These are phyloP conservation scores for Tardiomyces digboiensis DNA, from an alignment of 1,139 yeast species.

Conservation along the genomic window DNA sequence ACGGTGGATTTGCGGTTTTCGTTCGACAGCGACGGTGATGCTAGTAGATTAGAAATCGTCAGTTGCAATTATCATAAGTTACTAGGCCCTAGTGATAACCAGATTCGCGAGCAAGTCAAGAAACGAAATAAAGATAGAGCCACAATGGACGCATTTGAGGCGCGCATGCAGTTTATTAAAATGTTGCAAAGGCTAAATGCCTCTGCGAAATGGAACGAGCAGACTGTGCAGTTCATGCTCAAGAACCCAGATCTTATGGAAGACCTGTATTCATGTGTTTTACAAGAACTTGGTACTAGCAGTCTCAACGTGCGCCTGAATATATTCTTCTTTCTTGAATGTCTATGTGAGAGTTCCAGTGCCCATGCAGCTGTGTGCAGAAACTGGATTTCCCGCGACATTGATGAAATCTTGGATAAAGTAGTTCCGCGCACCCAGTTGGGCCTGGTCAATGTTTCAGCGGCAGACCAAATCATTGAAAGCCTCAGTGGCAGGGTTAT, in stretches of 20 bases:
- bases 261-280: slow-evolving; percentile 59
- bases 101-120: too few relatives aligned
- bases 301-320: slow-evolving; percentile 51
- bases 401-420: slow-evolving; percentile 39
- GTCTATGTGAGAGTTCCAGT: slow-evolving; percentile 27
- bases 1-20: too few relatives aligned
- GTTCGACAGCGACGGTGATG: too few relatives aligned
- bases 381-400: slow-evolving; percentile 33
- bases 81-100: too few relatives aligned
- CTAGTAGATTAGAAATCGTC: too few relatives aligned
- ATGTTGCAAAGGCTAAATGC: slow-evolving; percentile 54
- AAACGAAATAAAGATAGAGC: too few relatives aligned
- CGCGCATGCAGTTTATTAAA: slow-evolving; percentile 58
- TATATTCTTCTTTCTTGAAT: slow-evolving; percentile 59
- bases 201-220: slow-evolving; percentile 43
- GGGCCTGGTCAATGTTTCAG: slow-evolving; percentile 38
- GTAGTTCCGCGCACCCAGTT: slow-evolving; percentile 41
- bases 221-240: slow-evolving; percentile 51
- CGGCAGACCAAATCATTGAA: slow-evolving; percentile 22
- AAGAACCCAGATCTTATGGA: slow-evolving; percentile 53
- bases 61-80: too few relatives aligned
- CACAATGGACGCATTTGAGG: slow-evolving; percentile 71
- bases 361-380: slow-evolving; percentile 20
- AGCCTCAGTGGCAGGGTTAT: slow-evolving; percentile 7
- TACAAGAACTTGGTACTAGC: slow-evolving; percentile 50